Evolutionary conservation across 106 monocot genomes (phyloP), one percentile per base, ranked within the genome.

Genomic region (Allium fistulosum): DNA sequence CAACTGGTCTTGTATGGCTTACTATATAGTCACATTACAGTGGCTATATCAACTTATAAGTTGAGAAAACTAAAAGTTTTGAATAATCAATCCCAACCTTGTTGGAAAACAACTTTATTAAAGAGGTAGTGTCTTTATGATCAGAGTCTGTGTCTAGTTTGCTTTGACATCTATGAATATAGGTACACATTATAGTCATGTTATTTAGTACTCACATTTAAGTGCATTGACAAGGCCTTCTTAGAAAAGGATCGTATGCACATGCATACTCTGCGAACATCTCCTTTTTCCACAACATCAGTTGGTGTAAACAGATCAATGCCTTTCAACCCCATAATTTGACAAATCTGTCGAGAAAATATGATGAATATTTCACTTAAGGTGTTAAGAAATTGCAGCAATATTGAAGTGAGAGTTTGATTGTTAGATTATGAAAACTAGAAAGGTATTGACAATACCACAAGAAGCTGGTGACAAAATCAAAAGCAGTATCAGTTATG

Each of bases 241-340:
- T 85, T 89, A 22, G 88, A 89, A n/a, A 89, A 74, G 53, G 82
- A 89, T 26, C 88, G 88, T 61, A 89, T 79, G 61, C 88, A 89
- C 82, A 89, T 89, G 65, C 88, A 89, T 46, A 88, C 88, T 77
- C 76, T 81, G 37, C 88, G 88, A 62, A 68, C 61, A 72, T 88
- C 76, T 68, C 88, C 77, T 81, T 77, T 88, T 60, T 84, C 84
- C 51, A 88, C 88, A 17, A 82, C 88, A 75, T 88, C 88, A 17
- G 88, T 79, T 37, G 88, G 81, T 11, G 82, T 74, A 53, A 84
- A 88, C 66, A 88, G 59, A 75, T 88, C 88, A 51, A 88, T 65
- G 11, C 84, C 79, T 55, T 69, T 77, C 76, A 88, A 65, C 27
- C 84, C 81, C 48, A 88, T 62, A 58, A 88, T 88, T 53, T 88